These are phyloP conservation scores for Komagataella ulmi DNA, from an alignment of 805 yeast species.

Conservation along the genomic window DNA sequence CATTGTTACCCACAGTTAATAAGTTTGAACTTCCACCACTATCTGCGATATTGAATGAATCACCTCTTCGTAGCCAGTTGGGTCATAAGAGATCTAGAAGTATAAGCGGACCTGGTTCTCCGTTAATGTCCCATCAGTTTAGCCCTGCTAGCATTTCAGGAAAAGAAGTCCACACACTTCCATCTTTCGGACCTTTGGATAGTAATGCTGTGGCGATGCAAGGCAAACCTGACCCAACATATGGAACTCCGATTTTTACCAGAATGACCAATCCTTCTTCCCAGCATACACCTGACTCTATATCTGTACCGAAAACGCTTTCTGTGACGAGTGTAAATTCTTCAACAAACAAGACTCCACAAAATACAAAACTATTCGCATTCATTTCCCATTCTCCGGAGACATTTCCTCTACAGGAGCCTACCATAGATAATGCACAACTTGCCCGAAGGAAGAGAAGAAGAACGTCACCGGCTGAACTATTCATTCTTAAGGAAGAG, in stretches of 20 bases:
- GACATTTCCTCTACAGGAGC: slow-evolving; percentile 74
- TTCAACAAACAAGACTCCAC: neutral
- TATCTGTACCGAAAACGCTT: neutral
- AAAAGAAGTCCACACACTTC: neutral
- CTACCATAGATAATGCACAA: slow-evolving; percentile 79
- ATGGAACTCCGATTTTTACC: neutral
- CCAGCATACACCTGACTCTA: neutral
- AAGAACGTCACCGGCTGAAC: slow-evolving; percentile 84
- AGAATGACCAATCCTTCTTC: neutral
- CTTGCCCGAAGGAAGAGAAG: slow-evolving; percentile 90
- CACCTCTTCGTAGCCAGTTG: neutral
- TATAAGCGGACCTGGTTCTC: neutral
- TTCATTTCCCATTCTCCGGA: slow-evolving; percentile 90
- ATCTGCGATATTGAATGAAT: neutral
- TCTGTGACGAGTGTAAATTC: neutral
- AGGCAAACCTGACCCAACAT: neutral
- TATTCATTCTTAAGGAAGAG: slow-evolving; percentile 68
- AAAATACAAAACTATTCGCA: slow-evolving; percentile 43
- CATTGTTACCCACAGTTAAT: neutral
- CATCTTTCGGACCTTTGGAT: neutral
- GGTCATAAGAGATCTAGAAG: neutral
- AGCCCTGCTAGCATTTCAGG: neutral
- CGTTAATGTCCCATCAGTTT: neutral
- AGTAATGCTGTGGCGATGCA: neutral
- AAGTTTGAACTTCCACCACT: neutral